These are phyloP conservation scores for Trichoderma sp. DNA, from an alignment of 2,329 filamentous ascomycete genomes.

Conservation along the genomic window DNA sequence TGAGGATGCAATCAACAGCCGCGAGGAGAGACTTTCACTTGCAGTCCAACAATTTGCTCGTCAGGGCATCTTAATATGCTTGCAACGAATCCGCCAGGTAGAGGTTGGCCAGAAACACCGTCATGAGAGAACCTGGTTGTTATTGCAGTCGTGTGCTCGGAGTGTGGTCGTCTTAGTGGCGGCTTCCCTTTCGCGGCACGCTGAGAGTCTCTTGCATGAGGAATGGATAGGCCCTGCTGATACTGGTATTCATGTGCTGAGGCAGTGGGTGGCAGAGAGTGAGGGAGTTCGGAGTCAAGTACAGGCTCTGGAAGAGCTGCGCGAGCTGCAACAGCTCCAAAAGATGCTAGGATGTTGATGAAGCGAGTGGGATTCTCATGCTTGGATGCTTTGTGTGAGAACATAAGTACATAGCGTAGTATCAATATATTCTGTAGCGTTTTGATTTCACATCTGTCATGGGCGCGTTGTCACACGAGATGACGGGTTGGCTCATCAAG, in stretches of 20 bases:
- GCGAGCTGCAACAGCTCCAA: background rate
- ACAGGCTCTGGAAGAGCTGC: background rate
- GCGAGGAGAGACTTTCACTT: background rate
- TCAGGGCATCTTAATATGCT: background rate
- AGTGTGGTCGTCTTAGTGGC: background rate
- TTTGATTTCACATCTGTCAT: too few relatives aligned
- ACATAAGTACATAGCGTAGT: too few relatives aligned
- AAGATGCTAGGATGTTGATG: background rate
- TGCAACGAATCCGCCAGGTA: background rate
- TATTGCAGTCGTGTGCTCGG: conserved; percentile 4
- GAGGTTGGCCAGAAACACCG: background rate
- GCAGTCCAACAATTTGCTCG: background rate
- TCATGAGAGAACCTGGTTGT: background rate
- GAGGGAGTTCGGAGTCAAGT: background rate
- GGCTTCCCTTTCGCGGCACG: background rate
- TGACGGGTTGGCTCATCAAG: too few relatives aligned
- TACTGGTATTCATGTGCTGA: background rate
- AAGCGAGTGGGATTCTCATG: background rate
- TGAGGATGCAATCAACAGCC: background rate
- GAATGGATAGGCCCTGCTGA: background rate
- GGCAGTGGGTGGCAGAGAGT: background rate
- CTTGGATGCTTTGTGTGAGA: background rate
- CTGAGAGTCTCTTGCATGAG: background rate
- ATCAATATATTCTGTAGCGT: too few relatives aligned
- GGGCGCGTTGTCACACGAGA: too few relatives aligned